Evolutionary conservation across 176 grass and related monocot genomes (phyloP).

Genomic region (Carex cristatella): DNA sequence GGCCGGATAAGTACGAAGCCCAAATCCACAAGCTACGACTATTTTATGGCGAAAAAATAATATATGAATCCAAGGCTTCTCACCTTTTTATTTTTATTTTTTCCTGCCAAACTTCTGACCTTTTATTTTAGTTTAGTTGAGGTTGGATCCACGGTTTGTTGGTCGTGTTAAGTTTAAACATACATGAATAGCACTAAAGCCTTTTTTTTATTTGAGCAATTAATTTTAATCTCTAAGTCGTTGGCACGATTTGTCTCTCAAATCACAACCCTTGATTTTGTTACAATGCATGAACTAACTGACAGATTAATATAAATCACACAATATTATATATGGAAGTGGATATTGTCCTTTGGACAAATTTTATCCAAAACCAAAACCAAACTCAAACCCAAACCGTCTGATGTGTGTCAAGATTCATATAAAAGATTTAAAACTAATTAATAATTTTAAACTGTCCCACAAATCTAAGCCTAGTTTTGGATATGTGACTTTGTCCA

Average conservation of each 20-base stretch:
- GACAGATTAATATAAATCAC: neutral
- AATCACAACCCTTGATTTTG: neutral
- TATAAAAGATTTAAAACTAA: no score
- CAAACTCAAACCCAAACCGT: no score
- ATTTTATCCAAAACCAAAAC: no score
- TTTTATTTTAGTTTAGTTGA: neutral
- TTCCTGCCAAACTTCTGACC: neutral
- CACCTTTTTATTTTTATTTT: neutral
- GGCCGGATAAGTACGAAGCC: no score
- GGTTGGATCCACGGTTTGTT: neutral
- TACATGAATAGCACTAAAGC: neutral
- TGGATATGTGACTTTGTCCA: no score
- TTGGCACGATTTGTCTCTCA: neutral
- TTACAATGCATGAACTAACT: neutral
- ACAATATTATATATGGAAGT: neutral
- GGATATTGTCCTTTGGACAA: no score
- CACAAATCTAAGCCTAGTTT: no score
- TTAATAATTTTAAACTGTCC: no score
- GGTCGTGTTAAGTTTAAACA: neutral
- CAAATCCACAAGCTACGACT: no score
- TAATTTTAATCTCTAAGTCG: neutral
- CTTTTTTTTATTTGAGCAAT: neutral
- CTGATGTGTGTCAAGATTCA: no score
- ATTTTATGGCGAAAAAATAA: neutral
- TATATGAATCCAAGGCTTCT: neutral